Base-by-base conservation (phyloP, 805 yeast species). In the Teunomyces pallodes region DNA sequence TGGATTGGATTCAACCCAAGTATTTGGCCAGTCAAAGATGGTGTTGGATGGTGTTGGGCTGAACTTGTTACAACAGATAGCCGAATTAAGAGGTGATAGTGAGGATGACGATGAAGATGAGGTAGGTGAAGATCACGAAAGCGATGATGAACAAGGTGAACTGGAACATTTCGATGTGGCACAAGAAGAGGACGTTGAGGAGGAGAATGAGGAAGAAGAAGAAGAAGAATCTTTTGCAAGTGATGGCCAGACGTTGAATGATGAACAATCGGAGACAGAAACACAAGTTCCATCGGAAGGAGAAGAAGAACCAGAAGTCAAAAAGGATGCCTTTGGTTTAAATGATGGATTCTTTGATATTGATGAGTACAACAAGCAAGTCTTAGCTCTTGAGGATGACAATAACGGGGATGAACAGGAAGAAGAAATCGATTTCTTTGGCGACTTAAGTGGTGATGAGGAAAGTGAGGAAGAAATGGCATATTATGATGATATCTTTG, bases 21-120 rank as follows among this genome's bases (percentile, higher is more conserved):
- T 94, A 0, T 92, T 92, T 90, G 96, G 92, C 47, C 98, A 92
- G 67, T 84, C 88, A 2, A 89, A 87, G 65, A 78, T 92, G 70
- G 84, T 92, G 14, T 71, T 90, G 33, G 97, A 90, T 49, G 86
- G 85, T 6, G 86, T 86, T 9, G 82, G 85, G 26, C 90, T 85
- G 42, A 74, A 76, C 38, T 66, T 90, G 31, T 77, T 89, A 39
- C 83, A 83, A 2, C 72, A 68, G 32, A 59, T 85, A 49, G 59
- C 36, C 70, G 66, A 3, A 31, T 43, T 39, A 12, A 30, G 49
- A 20, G 46, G 63, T 5, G 53, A 47, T n/a, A 51, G 46, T 17
- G 53, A 45, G 24, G 58, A 51, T 3, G 60, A 49, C 4, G 57
- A 54, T 2, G 56, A 46, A 9, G 62, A 52, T 3, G 62, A 56